These are phyloP conservation scores for Corylus heterophylla DNA, from an alignment of 306 rosid genomes.

Conservation along the genomic window DNA sequence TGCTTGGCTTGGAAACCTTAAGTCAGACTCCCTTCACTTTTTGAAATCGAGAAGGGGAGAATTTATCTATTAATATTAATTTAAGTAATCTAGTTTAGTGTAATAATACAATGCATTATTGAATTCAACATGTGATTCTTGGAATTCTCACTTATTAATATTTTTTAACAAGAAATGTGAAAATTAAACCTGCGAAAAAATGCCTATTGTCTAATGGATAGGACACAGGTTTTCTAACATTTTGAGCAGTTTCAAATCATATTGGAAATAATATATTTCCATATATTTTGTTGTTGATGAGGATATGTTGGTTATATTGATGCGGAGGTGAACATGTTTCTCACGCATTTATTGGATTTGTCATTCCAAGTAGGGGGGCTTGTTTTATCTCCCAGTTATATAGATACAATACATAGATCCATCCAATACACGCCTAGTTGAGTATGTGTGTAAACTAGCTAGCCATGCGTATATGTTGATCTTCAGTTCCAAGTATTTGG, in stretches of 20 bases:
- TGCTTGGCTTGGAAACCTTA: neutral
- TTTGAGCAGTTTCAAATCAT: neutral
- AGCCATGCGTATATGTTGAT: slow-evolving; percentile 8
- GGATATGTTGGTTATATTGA: neutral
- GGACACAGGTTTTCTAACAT: neutral
- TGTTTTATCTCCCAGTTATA: neutral
- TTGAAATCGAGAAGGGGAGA: neutral
- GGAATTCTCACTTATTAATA: neutral
- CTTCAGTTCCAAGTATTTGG: neutral
- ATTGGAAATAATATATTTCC: neutral
- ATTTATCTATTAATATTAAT: neutral
- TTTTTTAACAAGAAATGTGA: neutral
- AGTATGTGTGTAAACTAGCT: neutral
- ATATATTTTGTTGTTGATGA: neutral
- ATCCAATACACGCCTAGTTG: neutral
- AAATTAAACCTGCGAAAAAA: neutral
- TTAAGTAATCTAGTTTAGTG: neutral
- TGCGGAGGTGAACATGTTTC: neutral
- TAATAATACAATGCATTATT: neutral
- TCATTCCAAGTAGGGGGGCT: neutral
- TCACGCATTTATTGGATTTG: neutral
- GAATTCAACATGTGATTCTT: neutral
- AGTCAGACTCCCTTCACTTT: neutral
- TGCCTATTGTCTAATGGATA: neutral
- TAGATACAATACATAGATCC: too few relatives aligned